Conservation (phyloP, 495 filamentous ascomycete genomes). For the Articulospora tetracladia region DNA sequence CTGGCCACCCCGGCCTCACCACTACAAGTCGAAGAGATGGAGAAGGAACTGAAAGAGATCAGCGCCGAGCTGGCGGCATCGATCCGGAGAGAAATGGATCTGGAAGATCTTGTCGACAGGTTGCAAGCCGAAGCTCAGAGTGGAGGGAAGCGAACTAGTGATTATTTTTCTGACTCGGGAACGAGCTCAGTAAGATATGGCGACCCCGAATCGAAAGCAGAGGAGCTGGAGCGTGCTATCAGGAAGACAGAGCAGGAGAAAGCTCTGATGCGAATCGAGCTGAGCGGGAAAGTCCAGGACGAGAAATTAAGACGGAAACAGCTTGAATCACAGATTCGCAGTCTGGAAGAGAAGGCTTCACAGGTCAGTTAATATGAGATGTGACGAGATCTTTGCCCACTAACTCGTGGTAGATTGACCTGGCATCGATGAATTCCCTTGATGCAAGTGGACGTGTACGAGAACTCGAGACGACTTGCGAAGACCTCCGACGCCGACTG, state of each 20-base stretch:
- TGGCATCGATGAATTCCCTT: constrained; percentile 38
- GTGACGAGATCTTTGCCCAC: background rate
- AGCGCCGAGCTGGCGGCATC: constrained; percentile 88
- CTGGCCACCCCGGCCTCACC: constrained; percentile 31
- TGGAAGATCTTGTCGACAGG: constrained; percentile 89
- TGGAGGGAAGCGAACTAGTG: constrained; percentile 78
- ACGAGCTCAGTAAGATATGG: constrained; percentile 78
- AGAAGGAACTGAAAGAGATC: constrained; percentile 89
- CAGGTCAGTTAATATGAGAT: constrained; percentile 28
- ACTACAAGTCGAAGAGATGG: constrained; percentile 66
- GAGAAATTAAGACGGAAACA: constrained; percentile 70
- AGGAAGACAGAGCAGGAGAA: constrained; percentile 88
- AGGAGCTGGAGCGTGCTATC: constrained; percentile 81
- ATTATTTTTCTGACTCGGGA: constrained; percentile 97
- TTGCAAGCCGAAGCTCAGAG: constrained; percentile 70
- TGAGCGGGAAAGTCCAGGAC: constrained; percentile 78
- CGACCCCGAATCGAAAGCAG: constrained; percentile 60
- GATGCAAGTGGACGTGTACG: constrained; percentile 53
- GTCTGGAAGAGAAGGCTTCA: constrained; percentile 71
- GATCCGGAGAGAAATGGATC: constrained; percentile 91
- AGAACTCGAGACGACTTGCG: constrained; percentile 75
- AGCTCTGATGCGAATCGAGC: constrained; percentile 78
- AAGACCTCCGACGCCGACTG: constrained; percentile 76
- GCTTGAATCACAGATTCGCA: constrained; percentile 77
- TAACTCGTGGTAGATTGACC: constrained; percentile 31